Percentiles rank a stretch among this genome's conserved stretches.
Conservation (phyloP, 306 rosid species). For the Trichosanthes truncata region DNA sequence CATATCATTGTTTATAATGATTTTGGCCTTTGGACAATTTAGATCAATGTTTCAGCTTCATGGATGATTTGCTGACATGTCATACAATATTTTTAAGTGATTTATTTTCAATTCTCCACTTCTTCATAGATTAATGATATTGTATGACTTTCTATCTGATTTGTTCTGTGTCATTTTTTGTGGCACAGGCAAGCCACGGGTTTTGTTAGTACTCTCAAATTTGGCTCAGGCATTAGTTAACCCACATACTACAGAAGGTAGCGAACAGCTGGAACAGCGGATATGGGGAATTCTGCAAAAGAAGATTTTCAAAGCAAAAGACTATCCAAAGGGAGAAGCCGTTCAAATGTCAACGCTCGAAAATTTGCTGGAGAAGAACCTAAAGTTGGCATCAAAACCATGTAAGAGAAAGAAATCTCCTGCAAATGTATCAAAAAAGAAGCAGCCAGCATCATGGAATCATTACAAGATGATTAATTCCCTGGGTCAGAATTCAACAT, state of each 20-base stretch:
- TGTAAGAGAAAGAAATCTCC: conserved; percentile 56
- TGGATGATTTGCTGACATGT: background rate
- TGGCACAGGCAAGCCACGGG: conserved; percentile 72
- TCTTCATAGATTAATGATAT: background rate
- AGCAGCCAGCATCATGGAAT: conserved; percentile 54
- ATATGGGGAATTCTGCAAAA: conserved; percentile 82
- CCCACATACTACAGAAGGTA: conserved; percentile 74
- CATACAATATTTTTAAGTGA: background rate
- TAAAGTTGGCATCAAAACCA: conserved; percentile 81
- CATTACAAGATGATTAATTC: conserved; percentile 59
- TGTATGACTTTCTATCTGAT: background rate
- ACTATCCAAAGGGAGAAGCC: conserved; percentile 64
- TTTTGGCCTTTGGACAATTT: background rate
- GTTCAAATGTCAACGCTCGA: conserved; percentile 60
- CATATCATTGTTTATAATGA: background rate
- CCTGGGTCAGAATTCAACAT: conserved; percentile 70
- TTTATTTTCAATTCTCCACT: background rate
- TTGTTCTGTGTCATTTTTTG: conserved; percentile 1
- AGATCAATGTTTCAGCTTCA: background rate
- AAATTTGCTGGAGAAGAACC: conserved; percentile 58
- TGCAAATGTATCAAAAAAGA: conserved; percentile 36
- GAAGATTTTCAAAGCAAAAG: conserved; percentile 73
- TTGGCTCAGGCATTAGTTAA: conserved; percentile 58
- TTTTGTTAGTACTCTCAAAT: conserved; percentile 61
- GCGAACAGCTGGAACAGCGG: conserved; percentile 91